A percentile compares a stretch with the other conserved stretches of the same genome.
Conservation (phyloP, 2,329 filamentous ascomycete genomes). For the Calonectria hawksworthii region DNA sequence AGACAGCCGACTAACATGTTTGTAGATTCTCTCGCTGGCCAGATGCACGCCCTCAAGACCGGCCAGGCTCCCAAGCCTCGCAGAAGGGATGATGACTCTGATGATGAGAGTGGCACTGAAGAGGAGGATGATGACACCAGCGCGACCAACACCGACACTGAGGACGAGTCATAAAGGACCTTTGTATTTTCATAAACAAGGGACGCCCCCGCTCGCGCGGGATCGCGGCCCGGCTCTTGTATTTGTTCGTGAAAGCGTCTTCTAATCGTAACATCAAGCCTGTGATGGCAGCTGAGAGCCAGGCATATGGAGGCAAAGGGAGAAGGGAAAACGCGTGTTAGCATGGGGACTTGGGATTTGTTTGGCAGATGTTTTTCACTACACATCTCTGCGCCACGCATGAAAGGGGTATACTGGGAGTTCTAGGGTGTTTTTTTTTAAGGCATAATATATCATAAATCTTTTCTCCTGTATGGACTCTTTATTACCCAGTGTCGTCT, state of each 20-base stretch:
- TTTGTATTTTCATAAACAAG: not conserved
- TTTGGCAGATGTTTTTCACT: slow-evolving; percentile 14
- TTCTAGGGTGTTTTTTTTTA: slow-evolving; percentile 26
- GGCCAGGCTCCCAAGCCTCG: slow-evolving; percentile 72
- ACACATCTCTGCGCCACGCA: slow-evolving; percentile 18
- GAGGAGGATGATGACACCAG: slow-evolving; percentile 79
- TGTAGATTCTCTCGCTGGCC: slow-evolving; percentile 87
- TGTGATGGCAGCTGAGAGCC: slow-evolving; percentile 2
- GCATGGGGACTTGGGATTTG: slow-evolving; percentile 7
- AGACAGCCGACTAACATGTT: slow-evolving; percentile 39
- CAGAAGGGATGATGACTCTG: slow-evolving; percentile 72
- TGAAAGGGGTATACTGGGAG: slow-evolving; percentile 22
- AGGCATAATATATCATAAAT: slow-evolving; percentile 24
- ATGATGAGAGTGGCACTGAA: slow-evolving; percentile 84
- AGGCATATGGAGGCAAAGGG: slow-evolving; percentile 5
- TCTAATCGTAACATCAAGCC: slow-evolving; percentile 18
- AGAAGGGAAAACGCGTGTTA: slow-evolving; percentile 17
- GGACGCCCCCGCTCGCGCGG: not conserved
- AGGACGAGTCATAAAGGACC: slow-evolving; percentile 66
- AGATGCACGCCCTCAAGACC: slow-evolving; percentile 90
- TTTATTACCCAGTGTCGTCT: not conserved
- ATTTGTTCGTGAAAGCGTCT: slow-evolving; percentile 28
- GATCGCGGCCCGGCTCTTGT: slow-evolving; percentile 10
- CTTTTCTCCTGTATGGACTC: slow-evolving; percentile 9
- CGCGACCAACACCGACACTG: slow-evolving; percentile 78